These are phyloP conservation scores for Leptographium wingfieldii DNA, from an alignment of 2,329 filamentous ascomycete species.

Conservation along the genomic window DNA sequence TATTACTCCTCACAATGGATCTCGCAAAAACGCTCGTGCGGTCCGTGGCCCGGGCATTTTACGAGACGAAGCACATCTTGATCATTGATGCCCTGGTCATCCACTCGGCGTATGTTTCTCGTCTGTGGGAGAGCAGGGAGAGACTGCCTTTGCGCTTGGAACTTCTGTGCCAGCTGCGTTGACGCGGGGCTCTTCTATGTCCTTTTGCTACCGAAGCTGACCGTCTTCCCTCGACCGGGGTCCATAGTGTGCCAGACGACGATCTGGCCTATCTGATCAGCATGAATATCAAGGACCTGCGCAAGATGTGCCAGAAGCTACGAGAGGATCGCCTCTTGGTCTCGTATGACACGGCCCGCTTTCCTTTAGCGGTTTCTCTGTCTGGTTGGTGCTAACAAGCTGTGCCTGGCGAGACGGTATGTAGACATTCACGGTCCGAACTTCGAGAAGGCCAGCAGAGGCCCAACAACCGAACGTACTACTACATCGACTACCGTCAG, in stretches of 20 bases:
- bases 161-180: background rate
- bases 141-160: constrained; percentile 20
- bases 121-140: no score
- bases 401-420: background rate
- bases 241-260: constrained; percentile 52
- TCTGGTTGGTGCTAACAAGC: constrained; percentile 1
- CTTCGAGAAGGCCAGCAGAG: constrained; percentile 69
- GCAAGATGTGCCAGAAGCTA: constrained; percentile 76
- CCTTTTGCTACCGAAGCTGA: constrained; percentile 14
- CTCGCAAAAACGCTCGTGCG: constrained; percentile 66
- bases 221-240: background rate
- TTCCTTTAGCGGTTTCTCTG: background rate
- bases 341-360: constrained; percentile 38
- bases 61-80: constrained; percentile 71
- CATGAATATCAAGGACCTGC: constrained; percentile 83
- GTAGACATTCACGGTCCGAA: constrained; percentile 61
- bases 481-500: constrained; percentile 90
- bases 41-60: constrained; percentile 76
- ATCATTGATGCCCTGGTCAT: constrained; percentile 78
- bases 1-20: constrained; percentile 27
- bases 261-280: constrained; percentile 79
- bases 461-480: constrained; percentile 80
- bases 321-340: constrained; percentile 76
- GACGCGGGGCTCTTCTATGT: background rate
- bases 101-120: constrained; percentile 55